A percentile compares a stretch with the other conserved stretches of the same genome.
These are phyloP conservation scores for Colletotrichum limetticola DNA, from an alignment of 2,329 filamentous ascomycete genomes.

Conservation along the genomic window DNA sequence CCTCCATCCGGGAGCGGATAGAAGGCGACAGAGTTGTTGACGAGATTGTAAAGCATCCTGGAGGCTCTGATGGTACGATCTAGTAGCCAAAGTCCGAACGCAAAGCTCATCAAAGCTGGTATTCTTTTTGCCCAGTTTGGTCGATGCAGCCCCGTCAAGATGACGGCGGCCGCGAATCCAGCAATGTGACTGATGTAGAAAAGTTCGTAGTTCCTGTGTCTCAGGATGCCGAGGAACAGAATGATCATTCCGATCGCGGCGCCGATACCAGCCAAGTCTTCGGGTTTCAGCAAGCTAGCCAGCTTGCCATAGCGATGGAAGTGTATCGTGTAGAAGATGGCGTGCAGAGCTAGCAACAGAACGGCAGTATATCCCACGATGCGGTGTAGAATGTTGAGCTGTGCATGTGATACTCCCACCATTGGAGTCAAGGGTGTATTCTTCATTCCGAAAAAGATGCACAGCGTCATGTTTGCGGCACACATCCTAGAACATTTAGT, in stretches of 20 bases:
- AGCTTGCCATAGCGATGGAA: constrained; percentile 40
- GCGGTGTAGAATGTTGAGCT: constrained; percentile 59
- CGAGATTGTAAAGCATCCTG: constrained; percentile 43
- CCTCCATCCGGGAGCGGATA: constrained; percentile 56
- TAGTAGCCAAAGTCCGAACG: constrained; percentile 51
- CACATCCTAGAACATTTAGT: constrained; percentile 52
- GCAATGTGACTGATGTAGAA: constrained; percentile 58
- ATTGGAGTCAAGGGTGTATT: constrained; percentile 57
- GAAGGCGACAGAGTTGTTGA: constrained; percentile 53
- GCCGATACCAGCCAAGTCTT: constrained; percentile 49
- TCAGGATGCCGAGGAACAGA: constrained; percentile 46
- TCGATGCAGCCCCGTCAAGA: constrained; percentile 55
- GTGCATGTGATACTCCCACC: constrained; percentile 54
- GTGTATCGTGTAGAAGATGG: constrained; percentile 44
- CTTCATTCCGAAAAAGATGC: constrained; percentile 57
- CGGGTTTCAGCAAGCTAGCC: constrained; percentile 40
- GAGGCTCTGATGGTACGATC: constrained; percentile 55
- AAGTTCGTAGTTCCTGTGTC: constrained; percentile 55
- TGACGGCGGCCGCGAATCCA: constrained; percentile 52
- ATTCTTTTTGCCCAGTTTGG: constrained; percentile 51
- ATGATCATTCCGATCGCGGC: constrained; percentile 50
- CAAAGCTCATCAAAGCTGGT: constrained; percentile 51
- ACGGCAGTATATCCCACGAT: constrained; percentile 55
- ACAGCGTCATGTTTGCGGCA: constrained; percentile 51
- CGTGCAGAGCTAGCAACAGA: constrained; percentile 49